Evolutionary conservation across 1,139 yeast genomes (phyloP), one percentile per base, ranked within the genome.

Genomic region (Magnusiomyces tetraspermus): DNA sequence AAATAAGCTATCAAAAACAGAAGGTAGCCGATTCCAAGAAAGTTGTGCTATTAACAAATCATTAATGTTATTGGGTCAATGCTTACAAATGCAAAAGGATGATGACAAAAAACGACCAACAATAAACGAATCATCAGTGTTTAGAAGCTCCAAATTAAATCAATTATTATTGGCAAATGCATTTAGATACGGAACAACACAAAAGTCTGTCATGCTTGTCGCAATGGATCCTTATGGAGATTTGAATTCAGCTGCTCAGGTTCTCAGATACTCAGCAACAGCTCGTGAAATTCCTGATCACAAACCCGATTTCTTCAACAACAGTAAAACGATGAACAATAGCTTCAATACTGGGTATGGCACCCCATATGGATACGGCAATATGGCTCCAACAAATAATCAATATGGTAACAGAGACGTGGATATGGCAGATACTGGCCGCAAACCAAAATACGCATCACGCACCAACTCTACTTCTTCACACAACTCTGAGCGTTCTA

Each of bases 141-240:
- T 75, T 55, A 68, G 80, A 59, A 71, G 76, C 21, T 73, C 75
- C 45, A 76, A 75, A 56, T 63, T 77, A 19, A 75, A 78, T 2
- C 73, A 78, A 57, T 58, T 78, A 26, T 65, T 77, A 3, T 66
- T 77, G 42, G 68, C 76, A 38, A 78, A 76, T 58, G 70, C 73
- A 48, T 71, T 73, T 47, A 70, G 69, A 31, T 63, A 65, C 44
- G 57, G 61, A 22, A 63, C 69, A 48, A 54, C 68, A 67, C 53
- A 63, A 48, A 58, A 59, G 40, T 58, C 67, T 1, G 60, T 58
- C 2, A 58, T 68, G 43, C 60, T 83, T 28, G 76, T 83, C 41
- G 84, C 83, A 48, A 69, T 83, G 52, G 89, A 84, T 61, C 85
- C 87, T 0, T 77, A 76, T 58, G 85, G 84, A 26, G 70, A 67